phyloP scores from a whole-genome alignment of 345 rosid species.

The Eucalyptus rudis region DNA sequence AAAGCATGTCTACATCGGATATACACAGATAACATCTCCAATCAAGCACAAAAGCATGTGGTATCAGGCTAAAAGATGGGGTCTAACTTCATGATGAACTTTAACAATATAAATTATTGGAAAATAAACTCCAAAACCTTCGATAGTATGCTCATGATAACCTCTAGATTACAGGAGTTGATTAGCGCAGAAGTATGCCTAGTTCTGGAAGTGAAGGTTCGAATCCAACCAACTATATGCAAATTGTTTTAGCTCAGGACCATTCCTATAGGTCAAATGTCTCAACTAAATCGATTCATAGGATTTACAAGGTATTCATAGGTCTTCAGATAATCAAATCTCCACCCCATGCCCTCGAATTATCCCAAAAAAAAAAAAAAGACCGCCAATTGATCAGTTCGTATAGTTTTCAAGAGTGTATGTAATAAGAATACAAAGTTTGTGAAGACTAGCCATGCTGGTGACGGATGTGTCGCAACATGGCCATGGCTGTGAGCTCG shows the following conservation, averaged over 20 bases:
- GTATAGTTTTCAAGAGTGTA: not conserved
- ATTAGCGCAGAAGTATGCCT: not conserved
- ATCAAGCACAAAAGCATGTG: not conserved
- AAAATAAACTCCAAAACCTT: not conserved
- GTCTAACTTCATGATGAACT: not conserved
- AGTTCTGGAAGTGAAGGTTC: not conserved
- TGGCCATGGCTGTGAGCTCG: slow-evolving; percentile 5
- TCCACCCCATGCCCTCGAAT: not conserved
- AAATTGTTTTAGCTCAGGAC: fast-evolving
- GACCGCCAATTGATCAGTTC: not conserved
- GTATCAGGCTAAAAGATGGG: not conserved
- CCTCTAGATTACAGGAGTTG: not conserved
- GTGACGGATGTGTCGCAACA: not conserved
- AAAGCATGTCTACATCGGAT: not conserved
- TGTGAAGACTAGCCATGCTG: slow-evolving; percentile 14
- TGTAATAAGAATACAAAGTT: not conserved
- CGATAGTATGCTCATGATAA: not conserved
- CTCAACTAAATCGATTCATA: fast-evolving
- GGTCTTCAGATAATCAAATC: fast-evolving
- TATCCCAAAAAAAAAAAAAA: fast-evolving
- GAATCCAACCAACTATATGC: not conserved
- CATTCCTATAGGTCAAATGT: not conserved
- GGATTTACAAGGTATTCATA: not conserved
- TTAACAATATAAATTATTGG: too few relatives aligned
- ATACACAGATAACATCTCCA: not conserved